These are phyloP conservation scores for Chernovozyma aurita DNA, from an alignment of 1,139 yeast genomes.

Conservation along the genomic window DNA sequence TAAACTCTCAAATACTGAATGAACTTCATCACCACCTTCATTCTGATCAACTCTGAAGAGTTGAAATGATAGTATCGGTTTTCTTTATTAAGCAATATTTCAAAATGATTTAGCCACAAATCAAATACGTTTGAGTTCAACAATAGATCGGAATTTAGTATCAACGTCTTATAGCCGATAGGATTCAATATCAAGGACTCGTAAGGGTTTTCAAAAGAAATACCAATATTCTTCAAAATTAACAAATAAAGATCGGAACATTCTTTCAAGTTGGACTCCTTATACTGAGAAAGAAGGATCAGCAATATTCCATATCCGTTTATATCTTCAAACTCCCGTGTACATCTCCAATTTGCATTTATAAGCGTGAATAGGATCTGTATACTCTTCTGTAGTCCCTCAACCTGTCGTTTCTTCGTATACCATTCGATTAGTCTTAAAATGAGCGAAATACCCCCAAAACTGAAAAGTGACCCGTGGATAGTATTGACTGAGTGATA, in stretches of 20 bases:
- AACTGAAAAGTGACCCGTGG: slow-evolving; percentile 27
- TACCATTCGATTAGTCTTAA: slow-evolving; percentile 28
- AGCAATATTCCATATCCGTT: slow-evolving; percentile 38
- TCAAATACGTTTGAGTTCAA: slow-evolving; percentile 40
- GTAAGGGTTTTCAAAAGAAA: neutral
- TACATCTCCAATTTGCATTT: slow-evolving; percentile 34
- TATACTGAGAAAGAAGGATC: slow-evolving; percentile 3
- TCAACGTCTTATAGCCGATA: slow-evolving; percentile 24
- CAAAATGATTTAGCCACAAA: slow-evolving; percentile 52
- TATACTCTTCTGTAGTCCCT: slow-evolving; percentile 23
- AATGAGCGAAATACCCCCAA: slow-evolving; percentile 36
- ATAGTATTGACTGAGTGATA: slow-evolving; percentile 16
- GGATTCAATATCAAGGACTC: slow-evolving; percentile 30
- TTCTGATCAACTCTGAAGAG: slow-evolving; percentile 42
- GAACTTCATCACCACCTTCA: slow-evolving; percentile 51
- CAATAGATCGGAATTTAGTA: slow-evolving; percentile 34
- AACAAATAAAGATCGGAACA: neutral
- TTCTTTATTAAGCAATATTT: slow-evolving; percentile 43
- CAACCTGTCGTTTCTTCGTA: slow-evolving; percentile 11
- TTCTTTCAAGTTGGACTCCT: neutral
- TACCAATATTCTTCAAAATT: neutral
- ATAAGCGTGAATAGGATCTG: slow-evolving; percentile 23
- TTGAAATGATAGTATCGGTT: slow-evolving; percentile 51
- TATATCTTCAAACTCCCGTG: slow-evolving; percentile 39
- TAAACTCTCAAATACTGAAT: slow-evolving; percentile 44